phyloP scores from a whole-genome alignment of 176 grass and related monocot species.

The Carex scoparia region DNA sequence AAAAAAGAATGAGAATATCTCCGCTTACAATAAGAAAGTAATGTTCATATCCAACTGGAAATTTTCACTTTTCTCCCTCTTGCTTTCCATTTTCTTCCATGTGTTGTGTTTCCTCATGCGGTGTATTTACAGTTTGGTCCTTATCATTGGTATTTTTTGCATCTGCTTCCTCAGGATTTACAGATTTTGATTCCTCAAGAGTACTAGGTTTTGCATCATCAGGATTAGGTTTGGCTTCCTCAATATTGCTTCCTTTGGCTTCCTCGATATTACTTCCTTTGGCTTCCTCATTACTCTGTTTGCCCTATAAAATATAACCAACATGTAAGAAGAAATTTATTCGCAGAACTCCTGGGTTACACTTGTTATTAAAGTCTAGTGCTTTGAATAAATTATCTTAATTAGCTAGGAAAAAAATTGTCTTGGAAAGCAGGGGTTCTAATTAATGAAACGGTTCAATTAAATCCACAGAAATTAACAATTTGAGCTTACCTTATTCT shows the following conservation, averaged over 20 bases:
- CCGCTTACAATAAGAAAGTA: neutral
- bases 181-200: conserved; percentile 23
- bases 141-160: conserved; percentile 12
- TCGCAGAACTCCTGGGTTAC: neutral
- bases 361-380: neutral
- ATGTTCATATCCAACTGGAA: neutral
- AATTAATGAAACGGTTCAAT: neutral
- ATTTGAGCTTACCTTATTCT: conserved; percentile 67
- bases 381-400: conserved; percentile 15
- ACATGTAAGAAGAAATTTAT: neutral
- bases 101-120: neutral
- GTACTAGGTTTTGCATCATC: neutral
- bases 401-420: neutral
- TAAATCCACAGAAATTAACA: neutral
- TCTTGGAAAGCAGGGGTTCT: neutral
- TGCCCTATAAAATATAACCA: conserved; percentile 27
- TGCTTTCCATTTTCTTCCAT: conserved; percentile 32
- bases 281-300: conserved; percentile 36
- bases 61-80: conserved; percentile 16
- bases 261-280: neutral
- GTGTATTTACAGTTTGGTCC: conserved; percentile 30
- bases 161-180: conserved; percentile 23
- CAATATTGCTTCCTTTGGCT: neutral
- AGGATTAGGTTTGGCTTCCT: conserved; percentile 16
- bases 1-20: neutral